Evolutionary conservation across 2,329 filamentous ascomycete genomes (phyloP).

Genomic region (Bretziella fagacearum): DNA sequence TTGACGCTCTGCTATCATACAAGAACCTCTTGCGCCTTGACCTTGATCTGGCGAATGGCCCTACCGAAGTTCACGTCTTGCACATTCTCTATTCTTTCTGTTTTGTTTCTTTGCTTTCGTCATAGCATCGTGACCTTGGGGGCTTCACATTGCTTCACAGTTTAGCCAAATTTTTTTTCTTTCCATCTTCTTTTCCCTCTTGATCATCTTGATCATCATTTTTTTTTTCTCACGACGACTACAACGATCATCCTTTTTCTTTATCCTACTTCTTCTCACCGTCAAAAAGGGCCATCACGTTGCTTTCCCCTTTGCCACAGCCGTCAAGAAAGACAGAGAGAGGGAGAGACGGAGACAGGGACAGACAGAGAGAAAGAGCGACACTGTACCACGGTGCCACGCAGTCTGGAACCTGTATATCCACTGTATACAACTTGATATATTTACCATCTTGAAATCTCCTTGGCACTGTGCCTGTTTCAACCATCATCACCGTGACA

Average conservation of each 20-base stretch:
- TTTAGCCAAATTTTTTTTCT: neutral
- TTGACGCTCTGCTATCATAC: neutral
- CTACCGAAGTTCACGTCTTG: neutral
- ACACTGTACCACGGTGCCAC: neutral
- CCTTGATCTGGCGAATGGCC: neutral
- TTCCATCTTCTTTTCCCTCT: neutral
- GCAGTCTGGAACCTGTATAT: neutral
- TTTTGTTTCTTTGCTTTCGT: neutral
- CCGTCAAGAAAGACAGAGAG: neutral
- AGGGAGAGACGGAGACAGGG: too few species aligned
- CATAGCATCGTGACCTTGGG: neutral
- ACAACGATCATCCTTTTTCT: neutral
- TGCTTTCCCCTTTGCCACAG: neutral
- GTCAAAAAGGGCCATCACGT: too few species aligned
- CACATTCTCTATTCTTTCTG: neutral
- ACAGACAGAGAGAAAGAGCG: too few species aligned
- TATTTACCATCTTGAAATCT: too few species aligned
- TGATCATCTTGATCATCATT: neutral
- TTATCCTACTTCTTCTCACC: neutral
- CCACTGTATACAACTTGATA: too few species aligned
- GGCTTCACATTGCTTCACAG: neutral
- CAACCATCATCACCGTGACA: neutral
- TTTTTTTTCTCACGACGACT: neutral
- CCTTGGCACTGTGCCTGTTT: too few species aligned
- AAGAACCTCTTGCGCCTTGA: constrained; percentile 1